Conservation (phyloP, 1,284 basidiomycete species). For the Anthracocystis walkeri region DNA sequence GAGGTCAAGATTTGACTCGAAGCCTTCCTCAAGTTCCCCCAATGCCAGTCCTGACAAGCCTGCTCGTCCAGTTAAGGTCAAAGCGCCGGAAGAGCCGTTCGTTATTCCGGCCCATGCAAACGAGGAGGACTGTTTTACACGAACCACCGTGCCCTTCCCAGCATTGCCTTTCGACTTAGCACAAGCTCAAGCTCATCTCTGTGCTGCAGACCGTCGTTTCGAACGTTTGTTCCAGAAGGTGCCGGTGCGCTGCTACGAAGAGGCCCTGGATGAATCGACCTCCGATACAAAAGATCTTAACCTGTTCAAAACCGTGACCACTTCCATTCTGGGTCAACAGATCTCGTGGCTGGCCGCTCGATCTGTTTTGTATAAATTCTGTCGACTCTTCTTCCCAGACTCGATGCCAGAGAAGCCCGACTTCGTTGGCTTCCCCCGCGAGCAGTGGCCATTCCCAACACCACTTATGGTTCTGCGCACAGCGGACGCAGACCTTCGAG, state of each 20-base stretch:
- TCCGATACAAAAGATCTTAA: conserved; percentile 71
- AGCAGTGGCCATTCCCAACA: conserved; percentile 64
- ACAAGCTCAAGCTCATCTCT: conserved; percentile 80
- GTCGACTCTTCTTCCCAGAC: conserved; percentile 69
- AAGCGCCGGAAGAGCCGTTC: conserved; percentile 41
- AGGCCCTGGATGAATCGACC: conserved; percentile 70
- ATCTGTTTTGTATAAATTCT: conserved; percentile 85
- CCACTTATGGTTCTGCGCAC: conserved; percentile 59
- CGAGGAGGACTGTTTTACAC: conserved; percentile 44
- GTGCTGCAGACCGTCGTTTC: conserved; percentile 79
- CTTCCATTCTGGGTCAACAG: conserved; percentile 84
- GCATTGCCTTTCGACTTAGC: conserved; percentile 79
- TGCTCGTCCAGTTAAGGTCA: conserved; percentile 15
- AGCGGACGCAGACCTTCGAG: conserved; percentile 54
- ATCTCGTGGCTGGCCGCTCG: conserved; percentile 90
- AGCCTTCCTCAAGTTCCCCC: background rate
- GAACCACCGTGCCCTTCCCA: conserved; percentile 53
- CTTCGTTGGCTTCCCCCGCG: conserved; percentile 55
- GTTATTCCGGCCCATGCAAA: conserved; percentile 37
- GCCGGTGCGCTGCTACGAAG: conserved; percentile 78
- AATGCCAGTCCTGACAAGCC: background rate
- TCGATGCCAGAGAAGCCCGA: conserved; percentile 60
- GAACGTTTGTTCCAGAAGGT: conserved; percentile 77
- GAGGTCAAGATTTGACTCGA: background rate
- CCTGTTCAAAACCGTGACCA: conserved; percentile 72